Base-by-base conservation (phyloP, 164 flowering plant genomes). In the Aristolochia contorta region DNA sequence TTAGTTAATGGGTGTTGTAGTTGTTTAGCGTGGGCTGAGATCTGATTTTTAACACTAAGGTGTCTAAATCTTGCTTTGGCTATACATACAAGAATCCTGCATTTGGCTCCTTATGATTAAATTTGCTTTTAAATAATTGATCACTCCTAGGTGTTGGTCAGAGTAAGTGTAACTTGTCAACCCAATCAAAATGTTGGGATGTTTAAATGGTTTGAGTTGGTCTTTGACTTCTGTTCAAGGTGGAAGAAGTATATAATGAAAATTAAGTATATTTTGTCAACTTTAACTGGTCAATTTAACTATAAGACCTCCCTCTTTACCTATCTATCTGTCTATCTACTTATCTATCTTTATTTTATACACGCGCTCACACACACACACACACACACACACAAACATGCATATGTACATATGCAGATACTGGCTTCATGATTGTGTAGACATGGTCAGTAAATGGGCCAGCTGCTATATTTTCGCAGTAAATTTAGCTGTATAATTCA, bases 401-500 rank as follows among this genome's bases (percentile, higher is more conserved):
- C 30, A 27, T 27, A 5, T 27, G 30, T 2, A 27, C 30, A 2
- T 27, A 5, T 27, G 30, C 5, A 2, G 30, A 5, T 48, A 19
- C 12, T 20, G 2, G 22, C 25, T 20, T 53, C 22, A 13, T 22
- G 16, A 20, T 53, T 18, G 6, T 53, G 1, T 3, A 21, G 22
- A 53, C 14, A 19, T 53, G 27, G 5, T 6, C 27, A 23, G 1
- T 53, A 18, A 13, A 53, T 53, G 4, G 23, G 56, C 12, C 15
- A 20, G 19, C 4, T 19, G 56, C 25, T 53, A 0, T 3, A 23
- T 19, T 23, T 27, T 21, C 2, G 2, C 15, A 18, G 1, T 14
- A 53, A 5, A 22, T 13, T 13, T 4, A 22, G 45, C 63, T 52
- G 7, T 64, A 62, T 33, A 25, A 63, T 66, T 60, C 27, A 48